Percentiles rank a stretch among this genome's conserved stretches.
Conservation (phyloP, 2,329 filamentous ascomycete species). For the Colletotrichum trifolii region DNA sequence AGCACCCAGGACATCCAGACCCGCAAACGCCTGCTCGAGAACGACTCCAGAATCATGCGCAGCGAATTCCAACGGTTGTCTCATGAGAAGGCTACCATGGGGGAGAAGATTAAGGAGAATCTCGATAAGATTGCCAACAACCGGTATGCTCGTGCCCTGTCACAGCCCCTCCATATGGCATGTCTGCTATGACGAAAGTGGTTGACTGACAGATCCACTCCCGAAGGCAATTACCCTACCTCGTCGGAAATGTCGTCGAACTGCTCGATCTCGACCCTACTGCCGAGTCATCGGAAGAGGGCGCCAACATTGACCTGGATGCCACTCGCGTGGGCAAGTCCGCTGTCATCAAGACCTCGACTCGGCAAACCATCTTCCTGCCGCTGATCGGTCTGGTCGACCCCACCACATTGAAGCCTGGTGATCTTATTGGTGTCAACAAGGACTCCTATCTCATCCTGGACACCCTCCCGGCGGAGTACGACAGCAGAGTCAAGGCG, state of each 20-base stretch:
- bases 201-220: slow-evolving; percentile 36
- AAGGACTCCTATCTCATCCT: slow-evolving; percentile 99
- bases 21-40: slow-evolving; percentile 90
- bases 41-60: slow-evolving; percentile 98
- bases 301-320: slow-evolving; percentile 97
- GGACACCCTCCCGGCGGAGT: slow-evolving; percentile 96
- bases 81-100: slow-evolving; percentile 96
- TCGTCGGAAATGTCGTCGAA: slow-evolving; percentile 98
- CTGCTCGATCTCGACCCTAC: slow-evolving; percentile 96
- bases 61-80: slow-evolving; percentile 94
- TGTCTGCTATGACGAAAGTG: slow-evolving; percentile 10
- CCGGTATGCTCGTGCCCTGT: slow-evolving; percentile 65
- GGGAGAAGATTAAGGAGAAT: slow-evolving; percentile 99
- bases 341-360: slow-evolving; percentile 99
- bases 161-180: slow-evolving; percentile 39
- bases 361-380: slow-evolving; percentile 97
- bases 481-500: slow-evolving; percentile 98
- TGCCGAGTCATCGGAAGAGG: slow-evolving; percentile 95
- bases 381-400: slow-evolving; percentile 97
- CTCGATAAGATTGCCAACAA: slow-evolving; percentile 99
- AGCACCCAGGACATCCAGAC: slow-evolving; percentile 96
- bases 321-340: slow-evolving; percentile 97
- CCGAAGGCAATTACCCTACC: slow-evolving; percentile 92
- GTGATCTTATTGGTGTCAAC: slow-evolving; percentile 96
- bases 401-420: slow-evolving; percentile 93